These are phyloP conservation scores for Pleurotus tuoliensis DNA, from an alignment of 768 basidiomycete species.

Conservation along the genomic window DNA sequence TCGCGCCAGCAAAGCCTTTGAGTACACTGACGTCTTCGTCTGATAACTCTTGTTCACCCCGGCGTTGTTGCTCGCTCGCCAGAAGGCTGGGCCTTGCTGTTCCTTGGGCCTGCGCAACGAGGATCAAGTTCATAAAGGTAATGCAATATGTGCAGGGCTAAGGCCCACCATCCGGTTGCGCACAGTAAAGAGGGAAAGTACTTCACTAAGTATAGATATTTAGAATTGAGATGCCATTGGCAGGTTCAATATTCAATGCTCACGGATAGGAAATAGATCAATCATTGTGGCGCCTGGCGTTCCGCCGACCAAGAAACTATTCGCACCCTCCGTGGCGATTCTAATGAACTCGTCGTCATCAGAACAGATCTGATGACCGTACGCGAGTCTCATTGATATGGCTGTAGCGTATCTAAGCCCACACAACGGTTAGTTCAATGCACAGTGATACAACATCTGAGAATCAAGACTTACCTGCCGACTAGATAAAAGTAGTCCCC, in stretches of 20 bases:
- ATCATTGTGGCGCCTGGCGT: slow-evolving; percentile 15
- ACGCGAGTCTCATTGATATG: slow-evolving; percentile 17
- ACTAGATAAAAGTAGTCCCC: too few relatives aligned
- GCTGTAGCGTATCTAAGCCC: slow-evolving; percentile 18
- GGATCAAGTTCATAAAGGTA: background rate
- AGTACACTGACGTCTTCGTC: slow-evolving; percentile 14
- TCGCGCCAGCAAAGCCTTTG: slow-evolving; percentile 22
- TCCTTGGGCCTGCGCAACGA: slow-evolving; percentile 11
- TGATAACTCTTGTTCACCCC: background rate
- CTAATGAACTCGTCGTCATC: slow-evolving; percentile 19
- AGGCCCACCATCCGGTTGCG: slow-evolving; percentile 21
- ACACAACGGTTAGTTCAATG: too few relatives aligned
- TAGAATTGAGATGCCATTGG: too few relatives aligned
- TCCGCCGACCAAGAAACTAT: slow-evolving; percentile 10
- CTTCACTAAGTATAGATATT: slow-evolving; percentile 23
- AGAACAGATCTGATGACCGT: slow-evolving; percentile 18
- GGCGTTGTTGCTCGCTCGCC: slow-evolving; percentile 2
- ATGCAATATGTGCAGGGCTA: too few relatives aligned
- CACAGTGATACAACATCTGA: too few relatives aligned
- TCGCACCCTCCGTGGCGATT: slow-evolving; percentile 12
- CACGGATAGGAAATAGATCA: slow-evolving; percentile 20
- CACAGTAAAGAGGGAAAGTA: slow-evolving; percentile 29
- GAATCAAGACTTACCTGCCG: too few relatives aligned
- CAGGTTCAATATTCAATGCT: slow-evolving; percentile 6
- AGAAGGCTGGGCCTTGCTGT: slow-evolving; percentile 13